A percentile compares a stretch with the other conserved stretches of the same genome.
phyloP scores from a whole-genome alignment of 768 basidiomycete species.

The Paxillus involutus region DNA sequence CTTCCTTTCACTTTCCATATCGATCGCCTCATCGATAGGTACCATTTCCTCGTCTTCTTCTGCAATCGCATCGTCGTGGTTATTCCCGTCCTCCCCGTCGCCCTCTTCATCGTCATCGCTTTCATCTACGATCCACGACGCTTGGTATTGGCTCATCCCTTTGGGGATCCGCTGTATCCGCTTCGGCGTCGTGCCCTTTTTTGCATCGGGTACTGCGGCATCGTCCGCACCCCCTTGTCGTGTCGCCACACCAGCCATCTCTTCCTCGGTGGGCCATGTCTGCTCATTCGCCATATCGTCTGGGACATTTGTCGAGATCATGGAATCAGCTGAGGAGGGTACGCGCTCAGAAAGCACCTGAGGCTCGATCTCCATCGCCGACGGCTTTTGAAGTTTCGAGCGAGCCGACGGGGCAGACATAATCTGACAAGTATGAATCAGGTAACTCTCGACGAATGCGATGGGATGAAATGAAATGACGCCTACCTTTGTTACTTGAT shows the following conservation, averaged over 20 bases:
- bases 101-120: slow-evolving; percentile 61
- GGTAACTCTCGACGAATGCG: not conserved
- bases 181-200: slow-evolving; percentile 74
- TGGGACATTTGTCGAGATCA: slow-evolving; percentile 83
- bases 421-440: slow-evolving; percentile 48
- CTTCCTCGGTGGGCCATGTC: slow-evolving; percentile 98
- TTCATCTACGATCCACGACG: slow-evolving; percentile 93
- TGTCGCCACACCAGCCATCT: slow-evolving; percentile 56
- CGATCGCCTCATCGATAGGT: slow-evolving; percentile 53
- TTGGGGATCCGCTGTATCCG: slow-evolving; percentile 83
- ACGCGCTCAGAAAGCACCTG: slow-evolving; percentile 60
- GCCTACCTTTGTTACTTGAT: slow-evolving; percentile 71
- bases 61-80: slow-evolving; percentile 31
- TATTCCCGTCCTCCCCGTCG: slow-evolving; percentile 43
- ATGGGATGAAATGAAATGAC: slow-evolving; percentile 12
- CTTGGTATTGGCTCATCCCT: slow-evolving; percentile 96
- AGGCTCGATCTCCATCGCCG: slow-evolving; percentile 70
- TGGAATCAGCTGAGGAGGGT: slow-evolving; percentile 70
- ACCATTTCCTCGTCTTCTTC: slow-evolving; percentile 68
- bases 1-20: slow-evolving; percentile 54
- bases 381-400: slow-evolving; percentile 33
- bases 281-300: slow-evolving; percentile 94
- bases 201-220: slow-evolving; percentile 58
- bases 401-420: slow-evolving; percentile 54
- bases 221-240: slow-evolving; percentile 17